A percentile compares a stretch with the other conserved stretches of the same genome.
phyloP scores from a whole-genome alignment of 371 early-diverging fungal species.

The Rhizomucor pusillus region DNA sequence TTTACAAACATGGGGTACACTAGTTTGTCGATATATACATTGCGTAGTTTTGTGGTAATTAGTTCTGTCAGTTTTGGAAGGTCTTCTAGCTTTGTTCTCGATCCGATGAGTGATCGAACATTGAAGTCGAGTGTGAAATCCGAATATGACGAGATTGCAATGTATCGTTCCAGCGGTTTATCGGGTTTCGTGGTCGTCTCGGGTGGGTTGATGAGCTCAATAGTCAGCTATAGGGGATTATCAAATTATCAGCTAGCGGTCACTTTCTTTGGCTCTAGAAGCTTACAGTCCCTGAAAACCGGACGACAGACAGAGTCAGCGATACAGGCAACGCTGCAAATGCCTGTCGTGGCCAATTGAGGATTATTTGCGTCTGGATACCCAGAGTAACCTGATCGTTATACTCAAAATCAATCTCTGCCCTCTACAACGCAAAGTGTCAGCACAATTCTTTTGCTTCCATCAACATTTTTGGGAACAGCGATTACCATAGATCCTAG shows the following conservation, averaged over 20 bases:
- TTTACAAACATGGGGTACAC: constrained; percentile 62
- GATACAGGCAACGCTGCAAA: constrained; percentile 92
- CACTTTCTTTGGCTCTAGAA: background rate
- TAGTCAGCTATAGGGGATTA: constrained; percentile 28
- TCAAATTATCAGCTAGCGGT: background rate
- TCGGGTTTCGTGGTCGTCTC: constrained; percentile 37
- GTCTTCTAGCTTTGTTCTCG: constrained; percentile 91
- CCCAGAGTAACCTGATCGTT: constrained; percentile 77
- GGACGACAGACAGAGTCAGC: constrained; percentile 74
- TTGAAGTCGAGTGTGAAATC: constrained; percentile 83
- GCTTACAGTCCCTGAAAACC: constrained; percentile 85
- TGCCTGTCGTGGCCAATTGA: constrained; percentile 87
- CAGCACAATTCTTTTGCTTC: constrained; percentile 24
- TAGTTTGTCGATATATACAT: constrained; percentile 65
- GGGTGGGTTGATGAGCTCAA: constrained; percentile 47
- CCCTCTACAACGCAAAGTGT: constrained; percentile 35
- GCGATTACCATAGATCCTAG: constrained; percentile 63
- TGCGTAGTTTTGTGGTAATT: constrained; percentile 70
- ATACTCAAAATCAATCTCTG: constrained; percentile 82
- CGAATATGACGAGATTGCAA: constrained; percentile 63
- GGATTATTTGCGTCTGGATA: constrained; percentile 77
- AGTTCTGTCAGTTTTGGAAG: constrained; percentile 88
- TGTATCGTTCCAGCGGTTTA: constrained; percentile 50
- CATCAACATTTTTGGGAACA: background rate
- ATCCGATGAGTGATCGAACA: constrained; percentile 85